Evolutionary conservation across 2,329 filamentous ascomycete species (phyloP).

Genomic region (Didymellaceae sp.): DNA sequence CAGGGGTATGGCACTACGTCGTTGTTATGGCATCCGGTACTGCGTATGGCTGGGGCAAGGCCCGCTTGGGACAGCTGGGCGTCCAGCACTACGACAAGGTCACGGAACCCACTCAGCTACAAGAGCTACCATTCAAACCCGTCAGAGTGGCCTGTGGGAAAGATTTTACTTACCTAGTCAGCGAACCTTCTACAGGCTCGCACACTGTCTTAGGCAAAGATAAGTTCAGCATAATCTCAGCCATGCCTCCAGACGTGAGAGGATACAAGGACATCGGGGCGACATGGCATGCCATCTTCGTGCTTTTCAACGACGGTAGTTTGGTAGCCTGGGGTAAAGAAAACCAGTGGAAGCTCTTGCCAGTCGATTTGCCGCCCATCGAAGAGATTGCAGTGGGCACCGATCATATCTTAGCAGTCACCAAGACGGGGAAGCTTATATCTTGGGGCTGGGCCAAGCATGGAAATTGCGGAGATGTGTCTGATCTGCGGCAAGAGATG

Average conservation of each 20-base stretch:
- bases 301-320: slow-evolving; percentile 66
- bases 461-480: slow-evolving; percentile 79
- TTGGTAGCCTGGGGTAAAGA: slow-evolving; percentile 81
- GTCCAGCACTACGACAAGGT: slow-evolving; percentile 52
- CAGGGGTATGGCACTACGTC: slow-evolving; percentile 80
- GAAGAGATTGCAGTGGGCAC: slow-evolving; percentile 79
- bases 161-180: slow-evolving; percentile 81
- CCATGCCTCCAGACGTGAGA: slow-evolving; percentile 60
- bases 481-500: slow-evolving; percentile 15
- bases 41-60: slow-evolving; percentile 87
- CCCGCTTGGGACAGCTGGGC: slow-evolving; percentile 84
- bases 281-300: slow-evolving; percentile 82
- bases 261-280: slow-evolving; percentile 74
- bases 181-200: slow-evolving; percentile 60
- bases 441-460: slow-evolving; percentile 98
- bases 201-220: slow-evolving; percentile 74
- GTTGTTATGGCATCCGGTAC: slow-evolving; percentile 75
- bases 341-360: slow-evolving; percentile 82
- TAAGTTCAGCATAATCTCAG: slow-evolving; percentile 71
- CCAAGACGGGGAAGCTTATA: slow-evolving; percentile 69
- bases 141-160: slow-evolving; percentile 76
- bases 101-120: slow-evolving; percentile 23
- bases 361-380: slow-evolving; percentile 64
- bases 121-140: slow-evolving; percentile 66
- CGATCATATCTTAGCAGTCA: slow-evolving; percentile 83